These are phyloP conservation scores for Prunus persica DNA, from an alignment of 306 rosid genomes.

Conservation along the genomic window Prunus_persica_NCBIv2 NC_034010.1:306001-306500, in stretches of 20 bases:
- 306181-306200: slow-evolving; percentile 76
- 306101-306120: no score
- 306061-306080: no score
- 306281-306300: slow-evolving; percentile 76
- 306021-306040: no score
- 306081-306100: no score
- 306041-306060: no score
- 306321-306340: slow-evolving; percentile 77
- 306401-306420: slow-evolving; percentile 28
- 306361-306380: slow-evolving; percentile 54
- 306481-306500: slow-evolving; percentile 77
- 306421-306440: slow-evolving; percentile 43
- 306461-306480: slow-evolving; percentile 66
- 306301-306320: slow-evolving; percentile 88
- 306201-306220: slow-evolving; percentile 76
- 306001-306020: no score
- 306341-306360: slow-evolving; percentile 82
- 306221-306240: slow-evolving; percentile 79
- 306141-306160: slow-evolving; percentile 26
- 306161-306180: slow-evolving; percentile 86
- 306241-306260: slow-evolving; percentile 69
- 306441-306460: slow-evolving; percentile 81
- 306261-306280: slow-evolving; percentile 66
- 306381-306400: slow-evolving; percentile 40
- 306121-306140: no score